Evolutionary conservation across 176 grass and related monocot species (phyloP), one percentile per base, ranked within the genome.

Genomic region (Pharus latifolius): DNA sequence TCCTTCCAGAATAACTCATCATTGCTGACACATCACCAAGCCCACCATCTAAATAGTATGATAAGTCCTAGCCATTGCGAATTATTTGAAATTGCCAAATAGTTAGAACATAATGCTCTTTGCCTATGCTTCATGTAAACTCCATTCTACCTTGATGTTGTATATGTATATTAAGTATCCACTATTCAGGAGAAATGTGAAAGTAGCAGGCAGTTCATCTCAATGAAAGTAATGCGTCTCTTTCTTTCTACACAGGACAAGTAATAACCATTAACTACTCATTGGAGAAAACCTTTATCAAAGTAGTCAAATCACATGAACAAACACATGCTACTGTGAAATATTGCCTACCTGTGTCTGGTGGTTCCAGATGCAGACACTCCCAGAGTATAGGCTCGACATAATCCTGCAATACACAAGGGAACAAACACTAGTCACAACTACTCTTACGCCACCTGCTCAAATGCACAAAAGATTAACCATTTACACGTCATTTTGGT

Each of bases 281-380:
- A 55, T 56, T 13, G 23, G 34, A 38, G 25, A 46, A 20, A 69
- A 75, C 7, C 1, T 47, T 5, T 37, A 62, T 14, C 17, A 20
- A 52, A 9, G 28, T 1, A 40, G 22, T 31, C 38, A 32, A 45
- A 57, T 76, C 27, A 80, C 27, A 45, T 63, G 11, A 72, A 45
- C 8, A 6, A 29, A 22, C 16, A 28, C 1, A 31, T 34, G 50
- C 37, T 44, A 77, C 18, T 8, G 12, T 47, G 2, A 56, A 8
- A 9, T 34, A 25, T n/a, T 37, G 40, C 61, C 60, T 79, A 90
- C 95, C 95, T 98, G 95, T 5, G 95, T 88, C 47, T 98, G 95
- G 72, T 98, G 91, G 58, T 93, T 98, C 95, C 95, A 98, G 70
- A 98, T 91, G 82, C 95, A 90, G 28, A 98, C 95, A 32, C 84